Conservation (phyloP, 352 stramenopile species). For the Phytophthora ohioensis region DNA sequence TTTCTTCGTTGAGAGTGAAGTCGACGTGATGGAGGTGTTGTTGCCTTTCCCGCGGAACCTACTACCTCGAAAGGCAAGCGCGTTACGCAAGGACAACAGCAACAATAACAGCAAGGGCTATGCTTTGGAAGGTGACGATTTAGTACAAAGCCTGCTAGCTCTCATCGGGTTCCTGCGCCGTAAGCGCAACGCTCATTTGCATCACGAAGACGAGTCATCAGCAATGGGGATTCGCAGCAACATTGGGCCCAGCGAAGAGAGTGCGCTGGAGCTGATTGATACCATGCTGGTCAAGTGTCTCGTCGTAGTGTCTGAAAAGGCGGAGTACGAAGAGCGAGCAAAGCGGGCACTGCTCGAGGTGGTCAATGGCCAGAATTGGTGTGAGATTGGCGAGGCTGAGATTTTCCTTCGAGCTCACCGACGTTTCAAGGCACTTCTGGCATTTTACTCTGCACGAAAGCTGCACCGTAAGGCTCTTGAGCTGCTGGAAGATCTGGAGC, state of each 20-base stretch:
- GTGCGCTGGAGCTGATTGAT: constrained; percentile 66
- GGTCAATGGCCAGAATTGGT: constrained; percentile 64
- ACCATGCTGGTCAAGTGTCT: constrained; percentile 87
- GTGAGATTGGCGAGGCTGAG: constrained; percentile 78
- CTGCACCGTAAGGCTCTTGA: constrained; percentile 85
- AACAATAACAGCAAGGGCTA: constrained; percentile 28
- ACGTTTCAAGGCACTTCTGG: constrained; percentile 65
- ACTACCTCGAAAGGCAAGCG: constrained; percentile 60
- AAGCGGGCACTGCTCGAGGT: constrained; percentile 63
- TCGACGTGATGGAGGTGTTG: constrained; percentile 70
- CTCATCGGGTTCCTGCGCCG: constrained; percentile 63
- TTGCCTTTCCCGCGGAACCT: constrained; percentile 76
- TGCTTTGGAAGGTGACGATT: constrained; percentile 50
- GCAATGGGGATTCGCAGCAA: constrained; percentile 4
- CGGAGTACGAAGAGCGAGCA: constrained; percentile 41
- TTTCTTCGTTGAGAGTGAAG: constrained; percentile 61
- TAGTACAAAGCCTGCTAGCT: constrained; percentile 63
- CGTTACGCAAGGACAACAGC: constrained; percentile 39
- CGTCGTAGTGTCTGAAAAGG: constrained; percentile 68
- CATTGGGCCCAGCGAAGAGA: constrained; percentile 31
- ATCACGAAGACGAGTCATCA: constrained; percentile 13
- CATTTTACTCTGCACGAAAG: constrained; percentile 75
- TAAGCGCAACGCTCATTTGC: constrained; percentile 46
- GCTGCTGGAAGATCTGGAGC: constrained; percentile 81
- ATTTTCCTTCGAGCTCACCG: constrained; percentile 80